phyloP scores from a whole-genome alignment of 2,329 filamentous ascomycete genomes.

The Didymella arachidicola region DNA sequence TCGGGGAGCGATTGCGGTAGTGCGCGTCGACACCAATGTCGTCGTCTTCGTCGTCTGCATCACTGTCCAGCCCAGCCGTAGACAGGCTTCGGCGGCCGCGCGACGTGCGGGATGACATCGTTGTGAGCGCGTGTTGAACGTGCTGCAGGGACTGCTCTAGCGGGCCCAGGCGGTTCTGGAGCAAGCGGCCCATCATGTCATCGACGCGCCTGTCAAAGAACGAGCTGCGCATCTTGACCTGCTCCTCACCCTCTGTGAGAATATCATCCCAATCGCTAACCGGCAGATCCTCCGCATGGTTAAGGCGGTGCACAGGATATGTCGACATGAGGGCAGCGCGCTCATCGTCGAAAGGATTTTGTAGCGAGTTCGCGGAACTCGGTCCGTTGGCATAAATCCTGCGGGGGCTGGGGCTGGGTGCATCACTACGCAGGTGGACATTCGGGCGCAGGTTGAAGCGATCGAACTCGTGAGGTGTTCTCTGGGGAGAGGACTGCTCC shows the following conservation, averaged over 20 bases:
- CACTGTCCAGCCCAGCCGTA: conserved; percentile 75
- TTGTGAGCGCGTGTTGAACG: conserved; percentile 74
- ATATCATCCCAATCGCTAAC: conserved; percentile 96
- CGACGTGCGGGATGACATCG: conserved; percentile 59
- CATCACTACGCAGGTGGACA: conserved; percentile 68
- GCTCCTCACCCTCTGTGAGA: conserved; percentile 76
- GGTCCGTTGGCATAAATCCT: conserved; percentile 53
- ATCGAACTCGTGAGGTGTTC: conserved; percentile 46
- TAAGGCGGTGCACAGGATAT: conserved; percentile 68
- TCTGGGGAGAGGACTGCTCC: conserved; percentile 45
- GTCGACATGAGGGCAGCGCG: conserved; percentile 64
- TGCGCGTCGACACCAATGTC: conserved; percentile 61
- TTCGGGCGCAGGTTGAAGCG: conserved; percentile 43
- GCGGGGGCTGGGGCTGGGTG: conserved; percentile 75
- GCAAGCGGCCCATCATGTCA: conserved; percentile 77
- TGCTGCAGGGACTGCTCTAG: conserved; percentile 78
- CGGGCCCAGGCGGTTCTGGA: conserved; percentile 79
- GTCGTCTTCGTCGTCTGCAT: conserved; percentile 94
- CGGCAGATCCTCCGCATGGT: conserved; percentile 68
- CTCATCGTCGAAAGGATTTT: conserved; percentile 69
- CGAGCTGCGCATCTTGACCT: conserved; percentile 78
- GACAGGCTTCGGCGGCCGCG: conserved; percentile 72
- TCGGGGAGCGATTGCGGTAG: conserved; percentile 77
- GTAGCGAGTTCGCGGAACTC: conserved; percentile 49
- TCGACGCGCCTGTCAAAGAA: conserved; percentile 95